Evolutionary conservation across 192 early-diverging fungal genomes (phyloP).

Genomic region (Linnemannia zychae): DNA sequence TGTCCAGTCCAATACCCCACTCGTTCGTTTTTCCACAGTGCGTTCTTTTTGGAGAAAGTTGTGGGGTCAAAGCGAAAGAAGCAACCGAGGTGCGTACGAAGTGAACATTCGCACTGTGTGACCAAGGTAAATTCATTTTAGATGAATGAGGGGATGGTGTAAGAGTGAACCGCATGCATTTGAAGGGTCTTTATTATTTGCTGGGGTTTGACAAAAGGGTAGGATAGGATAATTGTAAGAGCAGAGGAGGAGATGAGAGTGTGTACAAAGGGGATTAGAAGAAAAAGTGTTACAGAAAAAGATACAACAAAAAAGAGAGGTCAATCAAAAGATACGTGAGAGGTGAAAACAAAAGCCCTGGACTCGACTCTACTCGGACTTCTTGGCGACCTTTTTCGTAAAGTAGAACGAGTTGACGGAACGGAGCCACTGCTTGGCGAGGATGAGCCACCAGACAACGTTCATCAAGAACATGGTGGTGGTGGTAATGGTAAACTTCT

Average conservation of each 20-base stretch:
- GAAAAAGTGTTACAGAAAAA: neutral
- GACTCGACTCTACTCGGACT: constrained; percentile 26
- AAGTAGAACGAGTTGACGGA: constrained; percentile 56
- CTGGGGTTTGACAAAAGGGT: neutral
- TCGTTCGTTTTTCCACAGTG: neutral
- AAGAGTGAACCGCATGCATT: neutral
- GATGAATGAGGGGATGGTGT: neutral
- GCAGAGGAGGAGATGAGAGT: neutral
- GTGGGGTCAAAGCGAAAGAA: constrained; percentile 2
- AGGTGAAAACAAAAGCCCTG: neutral
- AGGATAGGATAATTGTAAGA: neutral
- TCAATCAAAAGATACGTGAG: neutral
- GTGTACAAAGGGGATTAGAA: neutral
- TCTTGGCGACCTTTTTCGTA: constrained; percentile 38
- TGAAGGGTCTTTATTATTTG: neutral
- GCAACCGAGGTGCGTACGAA: neutral
- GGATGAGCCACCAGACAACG: constrained; percentile 50
- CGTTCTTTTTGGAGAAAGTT: neutral
- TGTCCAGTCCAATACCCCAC: neutral
- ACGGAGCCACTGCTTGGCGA: constrained; percentile 47
- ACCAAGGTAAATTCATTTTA: constrained; percentile 7
- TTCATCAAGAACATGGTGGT: constrained; percentile 54
- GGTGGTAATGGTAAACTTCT: constrained; percentile 52
- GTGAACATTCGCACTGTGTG: neutral
- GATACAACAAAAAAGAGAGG: neutral